Evolutionary conservation across 805 yeast genomes (phyloP), one percentile per base, ranked within the genome.

Genomic region (Hagleromyces aurorensis): DNA sequence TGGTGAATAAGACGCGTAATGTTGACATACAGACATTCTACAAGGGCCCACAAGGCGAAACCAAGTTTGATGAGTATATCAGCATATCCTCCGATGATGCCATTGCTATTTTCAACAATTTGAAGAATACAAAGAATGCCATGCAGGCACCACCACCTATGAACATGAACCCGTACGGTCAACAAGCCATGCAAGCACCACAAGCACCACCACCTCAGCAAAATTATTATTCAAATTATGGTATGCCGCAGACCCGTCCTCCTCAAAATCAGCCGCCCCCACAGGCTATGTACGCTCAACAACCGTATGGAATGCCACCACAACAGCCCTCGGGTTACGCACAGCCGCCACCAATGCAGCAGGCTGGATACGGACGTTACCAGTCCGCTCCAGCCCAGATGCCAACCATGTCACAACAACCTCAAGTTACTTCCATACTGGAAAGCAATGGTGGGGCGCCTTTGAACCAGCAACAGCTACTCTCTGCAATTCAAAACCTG

Each of bases 61-160:
- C 83, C 7, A 75, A 75, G 41, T 87, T 80, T 52, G 94, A 85
- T 46, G 95, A 86, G 48, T 86, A 85, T 48, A 67, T 78, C 3
- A 70, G 72, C 26, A 65, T 85, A n/a, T 74, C 76, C 3, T 60
- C 75, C 7, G 72, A 72, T 21, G 78, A 72, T 24, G 87, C 87
- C 0, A 68, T 78, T 9, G 48, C 57, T 13, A 46, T 58, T n/a
- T 57, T 52, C 38, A 59, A 46, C 41, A 50, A 48, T 43, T 34
- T 46, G 40, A 54, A 46, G 39, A 34, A 30, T 11, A 38, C 43
- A 14, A 52, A 43, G 25, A 41, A 37, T 5, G 25, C 30, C 9
- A 27, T 40, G 9, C 23, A 29, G 12, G 33, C 25, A 20, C 25
- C 30, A 18, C 38, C 33, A 23, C 27, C 38, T 34, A 25, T 33